These are phyloP conservation scores for Dothistroma pini DNA, from an alignment of 2,329 filamentous ascomycete species.

Conservation along the genomic window DNA sequence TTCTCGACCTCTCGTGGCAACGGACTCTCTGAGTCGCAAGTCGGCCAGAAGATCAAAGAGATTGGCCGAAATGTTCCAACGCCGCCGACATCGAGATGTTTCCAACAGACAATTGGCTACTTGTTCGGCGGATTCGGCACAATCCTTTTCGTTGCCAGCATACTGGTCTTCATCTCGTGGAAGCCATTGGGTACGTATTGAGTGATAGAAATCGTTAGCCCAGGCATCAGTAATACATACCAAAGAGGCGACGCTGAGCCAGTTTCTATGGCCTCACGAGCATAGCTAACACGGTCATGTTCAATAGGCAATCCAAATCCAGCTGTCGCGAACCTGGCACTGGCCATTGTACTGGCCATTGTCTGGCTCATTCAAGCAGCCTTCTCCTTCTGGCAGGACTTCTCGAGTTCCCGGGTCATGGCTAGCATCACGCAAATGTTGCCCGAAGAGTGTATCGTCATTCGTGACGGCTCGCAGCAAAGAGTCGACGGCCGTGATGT, in stretches of 20 bases:
- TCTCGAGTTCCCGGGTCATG: constrained; percentile 74
- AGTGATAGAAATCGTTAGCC: too few relatives aligned
- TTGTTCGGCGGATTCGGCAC: constrained; percentile 75
- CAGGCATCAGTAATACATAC: not conserved
- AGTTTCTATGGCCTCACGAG: not conserved
- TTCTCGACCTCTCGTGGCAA: constrained; percentile 54
- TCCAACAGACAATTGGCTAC: constrained; percentile 61
- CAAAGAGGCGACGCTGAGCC: constrained; percentile 43
- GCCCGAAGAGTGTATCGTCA: constrained; percentile 65
- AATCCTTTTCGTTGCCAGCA: constrained; percentile 63
- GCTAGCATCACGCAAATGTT: constrained; percentile 75
- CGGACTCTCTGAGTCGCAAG: constrained; percentile 60
- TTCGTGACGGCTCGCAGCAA: constrained; percentile 55
- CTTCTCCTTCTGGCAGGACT: constrained; percentile 63
- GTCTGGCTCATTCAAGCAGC: constrained; percentile 60
- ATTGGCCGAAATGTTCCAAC: constrained; percentile 67
- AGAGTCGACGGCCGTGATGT: constrained; percentile 48
- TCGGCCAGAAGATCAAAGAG: constrained; percentile 52
- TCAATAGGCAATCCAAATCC: constrained; percentile 40
- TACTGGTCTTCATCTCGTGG: constrained; percentile 75
- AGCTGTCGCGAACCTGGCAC: constrained; percentile 63
- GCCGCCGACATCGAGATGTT: constrained; percentile 58
- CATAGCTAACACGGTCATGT: not conserved
- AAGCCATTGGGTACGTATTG: constrained; percentile 58
- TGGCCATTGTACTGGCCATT: constrained; percentile 67